Base-by-base conservation (phyloP, 768 basidiomycete genomes). In the Phlebiopsis gigantea region DNA sequence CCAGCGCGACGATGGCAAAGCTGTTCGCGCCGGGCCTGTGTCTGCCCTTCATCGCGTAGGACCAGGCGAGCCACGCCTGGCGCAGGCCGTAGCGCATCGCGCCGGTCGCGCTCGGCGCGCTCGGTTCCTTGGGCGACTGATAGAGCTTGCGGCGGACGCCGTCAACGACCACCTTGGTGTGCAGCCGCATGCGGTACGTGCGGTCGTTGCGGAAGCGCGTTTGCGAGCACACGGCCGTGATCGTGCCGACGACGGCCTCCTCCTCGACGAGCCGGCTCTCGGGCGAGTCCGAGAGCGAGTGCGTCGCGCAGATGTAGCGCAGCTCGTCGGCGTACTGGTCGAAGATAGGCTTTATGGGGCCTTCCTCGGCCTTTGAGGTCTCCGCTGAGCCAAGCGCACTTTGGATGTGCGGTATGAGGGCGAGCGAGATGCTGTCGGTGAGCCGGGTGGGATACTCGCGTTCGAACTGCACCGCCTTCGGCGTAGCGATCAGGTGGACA, bases 241-340 rank as follows among this genome's bases (percentile, higher is more conserved):
- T 93, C 0, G 85, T 83, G 19, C 88, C 89, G 28, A 84, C 70
- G 1, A 90, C 84, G 22, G 90, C 76, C 63, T 93, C 90, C 49
- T 86, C 84, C 65, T 93, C 90, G 5, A 75, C 68, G 30, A 93
- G 74, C 28, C 77, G 77, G 7, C 74, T 74, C 8, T 79, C 82
- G 1, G 83, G 76, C 8, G 74, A 70, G 53, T 79, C 77, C 8
- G 85, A 81, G 9, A 91, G 69, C 0, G 84, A 81, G 64, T 89
- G 88, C 0, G 85, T 85, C 15, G 76, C 70, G 58, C 84, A 81
- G 53, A 90, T 86, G 66, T 90, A 92, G 15, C 75, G 69, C 57
- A 93, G 73, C 67, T 93, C 87, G 57, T 83, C 78, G 10, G 71
- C 67, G 66, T 90, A 92, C 61, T 69, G 69, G 26, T 63, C 62